Percentiles rank a stretch among this genome's conserved stretches.
These are phyloP conservation scores for Epithele typhae DNA, from an alignment of 768 basidiomycete species.

Conservation along the genomic window DNA sequence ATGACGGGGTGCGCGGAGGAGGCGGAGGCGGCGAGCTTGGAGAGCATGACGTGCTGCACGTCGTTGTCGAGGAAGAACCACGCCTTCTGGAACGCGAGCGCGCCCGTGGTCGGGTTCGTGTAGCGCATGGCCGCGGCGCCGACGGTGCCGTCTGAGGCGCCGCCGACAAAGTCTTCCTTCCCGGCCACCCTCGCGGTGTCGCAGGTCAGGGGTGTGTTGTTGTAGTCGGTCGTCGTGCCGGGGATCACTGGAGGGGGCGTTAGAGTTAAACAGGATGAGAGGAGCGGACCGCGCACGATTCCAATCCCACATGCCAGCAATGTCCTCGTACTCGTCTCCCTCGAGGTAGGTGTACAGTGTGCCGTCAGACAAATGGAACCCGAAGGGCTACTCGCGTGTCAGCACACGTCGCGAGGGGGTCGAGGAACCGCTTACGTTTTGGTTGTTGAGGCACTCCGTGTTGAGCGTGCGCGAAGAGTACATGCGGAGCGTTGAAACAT, in stretches of 20 bases:
- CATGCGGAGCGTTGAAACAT: conserved; percentile 61
- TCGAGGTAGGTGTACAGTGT: conserved; percentile 56
- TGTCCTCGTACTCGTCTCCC: conserved; percentile 73
- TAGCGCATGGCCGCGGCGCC: conserved; percentile 65
- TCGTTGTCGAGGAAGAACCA: conserved; percentile 72
- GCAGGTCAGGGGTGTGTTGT: conserved; percentile 51
- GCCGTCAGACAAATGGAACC: conserved; percentile 70
- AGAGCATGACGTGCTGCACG: conserved; percentile 59
- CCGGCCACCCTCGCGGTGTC: conserved; percentile 39
- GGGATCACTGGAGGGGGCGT: conserved; percentile 43
- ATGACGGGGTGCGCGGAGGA: conserved; percentile 43
- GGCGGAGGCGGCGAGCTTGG: conserved; percentile 32
- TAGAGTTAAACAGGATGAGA: no score
- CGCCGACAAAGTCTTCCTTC: conserved; percentile 58
- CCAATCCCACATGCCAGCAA: conserved; percentile 74
- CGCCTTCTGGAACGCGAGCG: conserved; percentile 59
- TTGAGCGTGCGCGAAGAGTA: conserved; percentile 55
- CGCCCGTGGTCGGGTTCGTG: conserved; percentile 54
- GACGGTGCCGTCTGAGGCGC: conserved; percentile 50
- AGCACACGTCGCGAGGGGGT: not conserved
- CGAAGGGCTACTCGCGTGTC: conserved; percentile 41
- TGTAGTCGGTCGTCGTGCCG: conserved; percentile 65
- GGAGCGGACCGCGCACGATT: conserved; percentile 38
- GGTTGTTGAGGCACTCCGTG: conserved; percentile 59
- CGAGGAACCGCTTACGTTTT: conserved; percentile 43